Conservation (phyloP, 2,329 filamentous ascomycete species). For the Fusarium falciforme region DNA sequence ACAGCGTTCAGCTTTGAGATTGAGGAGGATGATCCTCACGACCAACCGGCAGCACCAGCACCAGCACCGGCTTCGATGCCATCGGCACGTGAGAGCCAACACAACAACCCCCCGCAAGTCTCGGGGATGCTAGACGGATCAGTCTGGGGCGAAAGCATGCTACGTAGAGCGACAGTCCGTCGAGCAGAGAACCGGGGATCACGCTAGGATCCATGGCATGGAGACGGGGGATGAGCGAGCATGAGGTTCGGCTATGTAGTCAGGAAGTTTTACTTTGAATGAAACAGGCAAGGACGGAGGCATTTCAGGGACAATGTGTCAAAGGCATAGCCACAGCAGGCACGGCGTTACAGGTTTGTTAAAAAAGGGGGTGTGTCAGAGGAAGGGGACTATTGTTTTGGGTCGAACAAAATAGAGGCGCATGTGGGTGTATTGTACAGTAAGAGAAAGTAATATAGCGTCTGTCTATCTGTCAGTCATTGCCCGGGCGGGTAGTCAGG, state of each 20-base stretch:
- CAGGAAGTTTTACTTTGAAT: constrained; percentile 9
- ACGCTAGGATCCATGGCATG: constrained; percentile 38
- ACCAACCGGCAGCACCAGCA: constrained; percentile 19
- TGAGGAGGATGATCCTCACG: constrained; percentile 55
- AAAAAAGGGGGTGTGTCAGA: constrained; percentile 12
- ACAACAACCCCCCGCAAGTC: constrained; percentile 71
- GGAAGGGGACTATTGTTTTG: constrained; percentile 8
- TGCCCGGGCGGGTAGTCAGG: background rate
- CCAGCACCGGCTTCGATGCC: constrained; percentile 56
- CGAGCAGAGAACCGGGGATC: constrained; percentile 54
- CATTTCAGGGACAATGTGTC: constrained; percentile 8
- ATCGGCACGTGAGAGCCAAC: constrained; percentile 70
- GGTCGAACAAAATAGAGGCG: constrained; percentile 28
- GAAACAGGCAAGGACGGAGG: constrained; percentile 10
- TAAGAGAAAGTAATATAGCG: background rate
- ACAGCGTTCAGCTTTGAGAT: constrained; percentile 71
- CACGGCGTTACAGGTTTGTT: constrained; percentile 37
- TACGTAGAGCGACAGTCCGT: constrained; percentile 82
- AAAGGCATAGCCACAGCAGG: constrained; percentile 25
- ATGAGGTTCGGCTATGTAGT: background rate
- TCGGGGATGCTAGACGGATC: constrained; percentile 89
- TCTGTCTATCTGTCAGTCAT: background rate
- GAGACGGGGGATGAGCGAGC: constrained; percentile 41
- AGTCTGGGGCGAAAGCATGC: constrained; percentile 92
- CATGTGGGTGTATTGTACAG: constrained; percentile 17